A percentile compares a stretch with the other conserved stretches of the same genome.
Conservation (phyloP, 768 basidiomycete species). For the Agaricus bisporus region DNA sequence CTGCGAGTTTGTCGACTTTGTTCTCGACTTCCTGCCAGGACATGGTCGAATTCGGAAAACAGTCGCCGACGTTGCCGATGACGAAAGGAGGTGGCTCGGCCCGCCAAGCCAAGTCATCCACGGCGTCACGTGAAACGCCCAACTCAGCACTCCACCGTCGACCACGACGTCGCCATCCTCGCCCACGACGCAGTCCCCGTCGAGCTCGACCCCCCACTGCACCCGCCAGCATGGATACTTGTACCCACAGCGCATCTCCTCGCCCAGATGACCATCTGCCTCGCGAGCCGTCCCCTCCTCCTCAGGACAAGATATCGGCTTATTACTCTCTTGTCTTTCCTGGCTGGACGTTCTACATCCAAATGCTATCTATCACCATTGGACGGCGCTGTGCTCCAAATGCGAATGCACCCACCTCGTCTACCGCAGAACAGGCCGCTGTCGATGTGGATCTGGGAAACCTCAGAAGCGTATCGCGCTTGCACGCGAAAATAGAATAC, state of each 20-base stretch:
- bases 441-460: constrained; percentile 92
- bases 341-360: constrained; percentile 93
- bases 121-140: constrained; percentile 21
- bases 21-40: constrained; percentile 30
- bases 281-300: constrained; percentile 27
- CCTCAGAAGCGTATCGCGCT: constrained; percentile 93
- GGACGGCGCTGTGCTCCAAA: constrained; percentile 77
- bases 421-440: constrained; percentile 48
- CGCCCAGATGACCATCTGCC: constrained; percentile 19
- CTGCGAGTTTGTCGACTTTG: constrained; percentile 52
- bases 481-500: constrained; percentile 94
- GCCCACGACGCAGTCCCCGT: constrained; percentile 19
- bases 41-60: constrained; percentile 16
- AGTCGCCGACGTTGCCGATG: background rate
- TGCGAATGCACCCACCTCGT: constrained; percentile 41
- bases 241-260: constrained; percentile 35
- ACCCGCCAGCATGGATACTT: constrained; percentile 32
- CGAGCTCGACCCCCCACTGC: constrained; percentile 16
- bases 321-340: constrained; percentile 94
- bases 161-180: constrained; percentile 23
- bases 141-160: constrained; percentile 19
- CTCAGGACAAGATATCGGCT: constrained; percentile 79
- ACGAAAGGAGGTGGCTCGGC: constrained; percentile 11
- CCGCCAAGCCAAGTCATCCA: background rate
- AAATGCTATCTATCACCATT: constrained; percentile 91